A percentile compares a stretch with the other conserved stretches of the same genome.
These are phyloP conservation scores for Antarctomyces pellizariae DNA, from an alignment of 495 filamentous ascomycete species.

Conservation along the genomic window DNA sequence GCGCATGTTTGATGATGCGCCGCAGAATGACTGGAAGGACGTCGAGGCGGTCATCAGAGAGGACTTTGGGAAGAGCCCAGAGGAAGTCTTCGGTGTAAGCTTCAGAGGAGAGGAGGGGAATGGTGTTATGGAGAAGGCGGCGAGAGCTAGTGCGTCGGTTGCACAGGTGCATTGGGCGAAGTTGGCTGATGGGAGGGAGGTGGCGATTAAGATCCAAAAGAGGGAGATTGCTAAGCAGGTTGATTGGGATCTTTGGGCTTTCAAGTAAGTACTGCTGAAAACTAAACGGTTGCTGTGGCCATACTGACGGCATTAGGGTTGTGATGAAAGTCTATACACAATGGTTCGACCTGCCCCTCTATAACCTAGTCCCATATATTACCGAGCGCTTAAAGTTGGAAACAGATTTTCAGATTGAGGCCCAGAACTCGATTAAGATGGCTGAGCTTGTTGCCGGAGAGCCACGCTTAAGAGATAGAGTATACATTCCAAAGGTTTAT, in stretches of 20 bases:
- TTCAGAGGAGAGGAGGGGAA: conserved; percentile 37
- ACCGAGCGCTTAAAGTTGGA: conserved; percentile 69
- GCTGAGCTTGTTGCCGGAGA: conserved; percentile 51
- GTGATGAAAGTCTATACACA: conserved; percentile 54
- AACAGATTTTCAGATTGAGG: conserved; percentile 86
- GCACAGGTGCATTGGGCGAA: conserved; percentile 94
- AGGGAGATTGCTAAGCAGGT: conserved; percentile 76
- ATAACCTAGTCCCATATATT: conserved; percentile 73
- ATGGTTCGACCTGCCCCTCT: conserved; percentile 73
- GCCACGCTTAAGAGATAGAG: conserved; percentile 46
- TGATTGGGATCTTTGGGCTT: conserved; percentile 83
- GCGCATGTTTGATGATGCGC: conserved; percentile 93
- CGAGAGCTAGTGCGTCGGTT: conserved; percentile 73
- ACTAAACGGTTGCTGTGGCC: neutral
- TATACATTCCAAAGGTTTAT: conserved; percentile 75
- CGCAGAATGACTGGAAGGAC: conserved; percentile 79
- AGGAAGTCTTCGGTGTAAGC: conserved; percentile 76
- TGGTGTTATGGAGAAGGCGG: conserved; percentile 71
- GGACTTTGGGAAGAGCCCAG: conserved; percentile 59
- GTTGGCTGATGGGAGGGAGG: conserved; percentile 60
- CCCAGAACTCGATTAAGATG: conserved; percentile 71
- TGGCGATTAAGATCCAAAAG: conserved; percentile 94
- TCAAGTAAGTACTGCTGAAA: conserved; percentile 37
- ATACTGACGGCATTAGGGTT: conserved; percentile 22
- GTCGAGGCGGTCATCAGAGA: conserved; percentile 68